Evolutionary conservation across 176 grass and related monocot genomes (phyloP).

Genomic region (Bromus sterilis): DNA sequence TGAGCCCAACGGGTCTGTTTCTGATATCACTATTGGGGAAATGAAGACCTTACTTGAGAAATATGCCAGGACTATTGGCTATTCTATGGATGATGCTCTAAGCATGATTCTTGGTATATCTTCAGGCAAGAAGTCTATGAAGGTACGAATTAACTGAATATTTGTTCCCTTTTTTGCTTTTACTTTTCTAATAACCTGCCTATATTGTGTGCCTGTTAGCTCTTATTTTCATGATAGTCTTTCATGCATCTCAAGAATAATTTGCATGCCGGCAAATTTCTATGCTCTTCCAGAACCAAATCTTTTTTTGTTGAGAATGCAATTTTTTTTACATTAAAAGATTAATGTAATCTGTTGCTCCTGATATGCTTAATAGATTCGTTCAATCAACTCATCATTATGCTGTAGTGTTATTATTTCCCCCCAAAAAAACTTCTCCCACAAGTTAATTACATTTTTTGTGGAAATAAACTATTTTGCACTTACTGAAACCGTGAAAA

Average conservation of each 20-base stretch:
- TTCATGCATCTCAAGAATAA: not conserved
- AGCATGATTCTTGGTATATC: constrained; percentile 53
- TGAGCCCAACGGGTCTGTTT: constrained; percentile 42
- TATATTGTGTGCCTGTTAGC: not conserved
- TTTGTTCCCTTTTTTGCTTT: constrained; percentile 8
- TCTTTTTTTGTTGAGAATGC: no score
- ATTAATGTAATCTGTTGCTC: not conserved
- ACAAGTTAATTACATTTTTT: not conserved
- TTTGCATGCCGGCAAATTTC: no score
- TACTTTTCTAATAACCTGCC: not conserved
- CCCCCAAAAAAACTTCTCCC: not conserved
- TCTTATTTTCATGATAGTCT: not conserved
- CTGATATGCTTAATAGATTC: not conserved
- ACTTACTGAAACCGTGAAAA: not conserved
- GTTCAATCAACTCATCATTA: not conserved
- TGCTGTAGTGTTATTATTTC: not conserved
- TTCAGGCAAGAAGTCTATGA: constrained; percentile 61
- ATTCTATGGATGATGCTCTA: constrained; percentile 85
- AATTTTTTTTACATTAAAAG: no score
- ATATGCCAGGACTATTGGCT: constrained; percentile 83
- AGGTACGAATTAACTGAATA: constrained; percentile 36
- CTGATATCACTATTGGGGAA: constrained; percentile 43
- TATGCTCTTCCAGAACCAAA: not conserved
- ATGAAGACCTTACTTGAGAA: constrained; percentile 71
- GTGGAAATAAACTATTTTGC: not conserved